Percentiles rank a stretch among this genome's conserved stretches.
These are phyloP conservation scores for Perilla frutescens DNA, from an alignment of 257 asterid species.

Conservation along the genomic window DNA sequence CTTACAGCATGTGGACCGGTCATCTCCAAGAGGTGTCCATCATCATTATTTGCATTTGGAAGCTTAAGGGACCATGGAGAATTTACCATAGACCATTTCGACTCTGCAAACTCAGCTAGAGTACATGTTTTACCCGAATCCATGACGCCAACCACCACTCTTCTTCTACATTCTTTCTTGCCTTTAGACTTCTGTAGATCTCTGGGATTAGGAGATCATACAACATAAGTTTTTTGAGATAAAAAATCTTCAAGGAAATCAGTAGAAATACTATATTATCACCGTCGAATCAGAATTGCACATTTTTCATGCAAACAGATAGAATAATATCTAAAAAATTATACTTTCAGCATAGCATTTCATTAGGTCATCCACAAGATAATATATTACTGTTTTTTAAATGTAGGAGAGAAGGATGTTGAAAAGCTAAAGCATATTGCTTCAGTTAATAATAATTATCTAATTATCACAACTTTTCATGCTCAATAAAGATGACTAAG, in stretches of 20 bases:
- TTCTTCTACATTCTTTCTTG: conserved; percentile 47
- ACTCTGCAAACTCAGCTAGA: conserved; percentile 65
- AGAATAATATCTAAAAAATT: conserved; percentile 10
- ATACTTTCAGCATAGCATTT: conserved; percentile 15
- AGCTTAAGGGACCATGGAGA: conserved; percentile 76
- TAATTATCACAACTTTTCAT: neutral
- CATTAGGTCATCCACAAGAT: neutral
- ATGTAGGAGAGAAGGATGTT: neutral
- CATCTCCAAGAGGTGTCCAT: conserved; percentile 74
- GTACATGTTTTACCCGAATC: conserved; percentile 61
- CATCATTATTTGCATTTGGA: conserved; percentile 52
- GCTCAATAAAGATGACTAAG: neutral
- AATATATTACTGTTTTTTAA: neutral
- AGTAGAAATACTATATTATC: conserved; percentile 5
- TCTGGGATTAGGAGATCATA: conserved; percentile 47
- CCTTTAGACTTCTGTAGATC: conserved; percentile 57
- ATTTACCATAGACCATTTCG: conserved; percentile 69
- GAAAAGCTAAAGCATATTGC: neutral
- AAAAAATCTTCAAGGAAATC: conserved; percentile 35
- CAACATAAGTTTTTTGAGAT: conserved; percentile 22
- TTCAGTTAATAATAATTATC: neutral
- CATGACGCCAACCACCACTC: conserved; percentile 61
- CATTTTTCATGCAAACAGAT: neutral
- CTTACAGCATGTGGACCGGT: conserved; percentile 78
- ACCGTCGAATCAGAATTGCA: neutral